A percentile compares a stretch with the other conserved stretches of the same genome.
Conservation (phyloP, 2,329 filamentous ascomycete genomes). For the Hymenoscyphus fraxineus region DNA sequence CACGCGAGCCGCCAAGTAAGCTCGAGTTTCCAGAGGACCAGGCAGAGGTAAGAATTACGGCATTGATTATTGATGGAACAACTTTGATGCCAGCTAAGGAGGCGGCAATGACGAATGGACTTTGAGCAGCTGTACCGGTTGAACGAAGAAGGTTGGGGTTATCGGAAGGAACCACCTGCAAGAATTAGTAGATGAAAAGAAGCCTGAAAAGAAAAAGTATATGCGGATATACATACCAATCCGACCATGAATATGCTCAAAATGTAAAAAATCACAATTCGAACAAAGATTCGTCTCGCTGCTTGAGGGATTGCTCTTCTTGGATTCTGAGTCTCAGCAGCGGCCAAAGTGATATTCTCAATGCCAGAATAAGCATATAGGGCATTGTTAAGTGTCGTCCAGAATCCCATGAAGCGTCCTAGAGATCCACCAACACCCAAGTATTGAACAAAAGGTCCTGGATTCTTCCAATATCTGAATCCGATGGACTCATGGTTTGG, state of each 20-base stretch:
- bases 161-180: slow-evolving; percentile 54
- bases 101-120: slow-evolving; percentile 70
- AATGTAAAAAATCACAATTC: slow-evolving; percentile 51
- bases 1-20: slow-evolving; percentile 55
- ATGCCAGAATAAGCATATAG: slow-evolving; percentile 47
- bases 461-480: slow-evolving; percentile 66
- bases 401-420: slow-evolving; percentile 55
- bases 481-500: slow-evolving; percentile 56
- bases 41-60: slow-evolving; percentile 68
- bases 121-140: slow-evolving; percentile 45
- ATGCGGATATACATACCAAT: slow-evolving; percentile 1
- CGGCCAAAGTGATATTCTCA: slow-evolving; percentile 52
- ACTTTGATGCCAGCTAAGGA: slow-evolving; percentile 63
- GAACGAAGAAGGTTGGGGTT: slow-evolving; percentile 42
- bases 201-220: slow-evolving; percentile 6
- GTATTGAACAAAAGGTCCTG: slow-evolving; percentile 65
- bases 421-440: slow-evolving; percentile 58
- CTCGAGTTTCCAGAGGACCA: slow-evolving; percentile 66
- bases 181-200: slow-evolving; percentile 42
- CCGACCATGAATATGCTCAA: not conserved
- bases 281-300: slow-evolving; percentile 47
- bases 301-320: slow-evolving; percentile 53
- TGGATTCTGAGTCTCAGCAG: slow-evolving; percentile 52
- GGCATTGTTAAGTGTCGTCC: slow-evolving; percentile 43
- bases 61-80: slow-evolving; percentile 72